Evolutionary conservation across 768 basidiomycete species (phyloP).

Genomic region (Pleurotus citrinopileatus): DNA sequence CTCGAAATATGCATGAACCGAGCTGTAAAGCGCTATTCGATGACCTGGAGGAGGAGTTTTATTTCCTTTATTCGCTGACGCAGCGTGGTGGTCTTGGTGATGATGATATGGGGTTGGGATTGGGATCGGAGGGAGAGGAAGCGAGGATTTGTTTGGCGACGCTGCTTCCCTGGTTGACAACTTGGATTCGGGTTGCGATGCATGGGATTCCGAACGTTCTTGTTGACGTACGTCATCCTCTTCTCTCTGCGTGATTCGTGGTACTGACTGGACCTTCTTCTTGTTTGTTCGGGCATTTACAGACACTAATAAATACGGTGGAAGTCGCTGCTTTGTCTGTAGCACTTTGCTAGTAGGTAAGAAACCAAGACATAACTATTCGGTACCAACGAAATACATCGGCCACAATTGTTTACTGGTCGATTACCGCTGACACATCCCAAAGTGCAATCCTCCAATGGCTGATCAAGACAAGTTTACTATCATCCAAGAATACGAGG

Average conservation of each 20-base stretch:
- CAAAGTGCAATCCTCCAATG: too few relatives aligned
- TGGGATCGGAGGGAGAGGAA: slow-evolving; percentile 28
- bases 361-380: too few relatives aligned
- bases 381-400: too few relatives aligned
- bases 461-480: too few relatives aligned
- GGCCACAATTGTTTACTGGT: too few relatives aligned
- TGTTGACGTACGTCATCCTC: slow-evolving; percentile 63
- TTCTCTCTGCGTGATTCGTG: neutral
- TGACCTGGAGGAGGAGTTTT: slow-evolving; percentile 64
- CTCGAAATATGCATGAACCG: slow-evolving; percentile 73
- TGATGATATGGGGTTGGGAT: slow-evolving; percentile 11
- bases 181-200: slow-evolving; percentile 72
- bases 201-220: slow-evolving; percentile 74
- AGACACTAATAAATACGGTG: slow-evolving; percentile 61
- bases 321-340: slow-evolving; percentile 72
- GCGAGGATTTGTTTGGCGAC: slow-evolving; percentile 69
- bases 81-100: slow-evolving; percentile 15
- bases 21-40: slow-evolving; percentile 61
- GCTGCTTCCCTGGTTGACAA: slow-evolving; percentile 74
- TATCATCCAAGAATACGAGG: too few relatives aligned
- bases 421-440: too few relatives aligned
- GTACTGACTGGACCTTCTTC: neutral
- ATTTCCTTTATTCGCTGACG: slow-evolving; percentile 29
- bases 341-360: slow-evolving; percentile 68
- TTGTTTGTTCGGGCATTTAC: neutral